phyloP scores from a whole-genome alignment of 352 stramenopile species.

The Blastocystis sp. region DNA sequence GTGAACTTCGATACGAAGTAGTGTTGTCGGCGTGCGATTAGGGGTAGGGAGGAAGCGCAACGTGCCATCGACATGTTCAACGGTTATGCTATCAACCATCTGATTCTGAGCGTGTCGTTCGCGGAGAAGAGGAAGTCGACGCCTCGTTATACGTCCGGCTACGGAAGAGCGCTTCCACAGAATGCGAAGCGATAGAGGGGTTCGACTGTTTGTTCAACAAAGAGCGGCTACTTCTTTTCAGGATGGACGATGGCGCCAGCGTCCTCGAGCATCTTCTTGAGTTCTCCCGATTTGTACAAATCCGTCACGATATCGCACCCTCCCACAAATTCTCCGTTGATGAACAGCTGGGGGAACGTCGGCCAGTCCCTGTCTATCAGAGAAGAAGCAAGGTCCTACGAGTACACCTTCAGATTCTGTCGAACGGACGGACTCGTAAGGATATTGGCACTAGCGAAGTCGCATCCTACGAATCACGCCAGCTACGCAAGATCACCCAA shows the following conservation, averaged over 20 bases:
- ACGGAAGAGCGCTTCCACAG: constrained; percentile 58
- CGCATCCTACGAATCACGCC: constrained; percentile 79
- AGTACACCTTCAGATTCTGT: constrained; percentile 88
- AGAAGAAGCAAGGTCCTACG: constrained; percentile 79
- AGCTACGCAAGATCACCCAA: constrained; percentile 17
- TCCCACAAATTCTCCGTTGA: constrained; percentile 87
- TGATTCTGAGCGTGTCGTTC: constrained; percentile 45
- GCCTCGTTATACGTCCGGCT: constrained; percentile 1
- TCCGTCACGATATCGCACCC: constrained; percentile 88
- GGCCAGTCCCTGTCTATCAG: constrained; percentile 83
- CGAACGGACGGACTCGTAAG: constrained; percentile 87
- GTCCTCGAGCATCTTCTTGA: constrained; percentile 82
- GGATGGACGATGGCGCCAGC: constrained; percentile 46
- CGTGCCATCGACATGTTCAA: constrained; percentile 48
- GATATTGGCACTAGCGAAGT: constrained; percentile 88
- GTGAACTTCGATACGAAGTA: constrained; percentile 32
- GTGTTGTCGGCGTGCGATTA: background rate
- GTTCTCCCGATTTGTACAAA: constrained; percentile 88
- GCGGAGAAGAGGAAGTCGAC: constrained; percentile 40
- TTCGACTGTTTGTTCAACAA: constrained; percentile 35
- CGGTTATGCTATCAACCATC: constrained; percentile 59
- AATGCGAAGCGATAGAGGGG: constrained; percentile 59
- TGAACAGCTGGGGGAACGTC: constrained; percentile 88
- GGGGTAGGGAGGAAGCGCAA: constrained; percentile 42
- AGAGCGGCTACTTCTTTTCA: background rate